A percentile compares a stretch with the other conserved stretches of the same genome.
Evolutionary conservation across 2,329 filamentous ascomycete species (phyloP).

Genomic region (Ophiostoma sp.): DNA sequence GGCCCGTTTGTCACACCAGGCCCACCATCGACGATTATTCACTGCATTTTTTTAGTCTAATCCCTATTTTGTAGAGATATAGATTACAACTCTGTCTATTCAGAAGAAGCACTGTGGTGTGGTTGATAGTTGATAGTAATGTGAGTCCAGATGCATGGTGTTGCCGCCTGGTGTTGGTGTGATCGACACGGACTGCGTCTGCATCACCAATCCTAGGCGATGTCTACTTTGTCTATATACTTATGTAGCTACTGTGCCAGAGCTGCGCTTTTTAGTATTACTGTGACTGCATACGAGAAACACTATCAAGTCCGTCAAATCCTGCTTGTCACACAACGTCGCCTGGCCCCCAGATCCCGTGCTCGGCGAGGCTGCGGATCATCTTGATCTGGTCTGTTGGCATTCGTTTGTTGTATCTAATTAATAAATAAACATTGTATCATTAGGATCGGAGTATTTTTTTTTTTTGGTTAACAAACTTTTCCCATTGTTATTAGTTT

Average conservation of each 20-base stretch:
- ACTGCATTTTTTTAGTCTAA: neutral
- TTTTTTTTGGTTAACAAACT: neutral
- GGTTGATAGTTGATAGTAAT: neutral
- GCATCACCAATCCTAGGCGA: neutral
- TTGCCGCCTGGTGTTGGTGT: slow-evolving; percentile 12
- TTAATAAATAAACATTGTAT: neutral
- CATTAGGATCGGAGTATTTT: neutral
- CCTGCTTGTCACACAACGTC: neutral
- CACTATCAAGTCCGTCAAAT: neutral
- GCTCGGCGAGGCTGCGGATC: slow-evolving; percentile 4
- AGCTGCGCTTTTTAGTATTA: neutral
- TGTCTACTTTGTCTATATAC: neutral
- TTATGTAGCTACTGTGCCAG: too few species aligned
- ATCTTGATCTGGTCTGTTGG: neutral
- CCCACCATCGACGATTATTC: neutral
- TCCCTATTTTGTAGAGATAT: neutral
- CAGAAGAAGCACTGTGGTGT: neutral
- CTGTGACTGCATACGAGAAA: neutral
- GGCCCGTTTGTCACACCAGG: slow-evolving; percentile 22
- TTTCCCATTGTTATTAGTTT: neutral
- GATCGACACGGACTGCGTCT: slow-evolving; percentile 1
- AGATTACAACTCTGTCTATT: neutral
- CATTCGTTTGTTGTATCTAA: neutral
- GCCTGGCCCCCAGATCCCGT: slow-evolving; percentile 9
- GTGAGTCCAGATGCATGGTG: neutral